Percentiles rank a stretch among this genome's conserved stretches.
Evolutionary conservation across 352 stramenopile species (phyloP).

Genomic region (Pythium rhizo-oryzae): DNA sequence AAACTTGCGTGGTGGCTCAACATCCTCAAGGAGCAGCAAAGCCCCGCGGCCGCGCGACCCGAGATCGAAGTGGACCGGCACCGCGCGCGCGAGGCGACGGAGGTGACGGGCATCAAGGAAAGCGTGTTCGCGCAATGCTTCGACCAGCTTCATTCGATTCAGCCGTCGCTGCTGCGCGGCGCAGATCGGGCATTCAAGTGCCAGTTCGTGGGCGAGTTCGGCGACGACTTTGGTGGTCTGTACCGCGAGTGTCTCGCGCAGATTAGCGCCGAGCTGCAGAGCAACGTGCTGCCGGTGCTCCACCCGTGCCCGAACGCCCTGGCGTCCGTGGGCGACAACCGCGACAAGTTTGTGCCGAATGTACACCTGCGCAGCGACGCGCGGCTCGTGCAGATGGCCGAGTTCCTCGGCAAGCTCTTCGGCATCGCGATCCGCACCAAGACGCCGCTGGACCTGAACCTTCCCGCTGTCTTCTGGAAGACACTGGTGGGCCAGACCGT

Average conservation of each 20-base stretch:
- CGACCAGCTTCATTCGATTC: slow-evolving; percentile 80
- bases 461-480: slow-evolving; percentile 94
- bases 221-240: slow-evolving; percentile 89
- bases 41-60: slow-evolving; percentile 69
- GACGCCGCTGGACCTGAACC: slow-evolving; percentile 91
- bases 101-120: slow-evolving; percentile 59
- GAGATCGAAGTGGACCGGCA: slow-evolving; percentile 88
- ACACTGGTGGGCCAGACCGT: slow-evolving; percentile 83
- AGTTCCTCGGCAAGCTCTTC: slow-evolving; percentile 95
- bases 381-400: slow-evolving; percentile 85
- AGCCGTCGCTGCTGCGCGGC: slow-evolving; percentile 84
- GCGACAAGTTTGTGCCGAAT: slow-evolving; percentile 87
- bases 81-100: slow-evolving; percentile 64
- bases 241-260: slow-evolving; percentile 91
- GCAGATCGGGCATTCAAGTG: slow-evolving; percentile 91
- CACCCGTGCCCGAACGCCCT: slow-evolving; percentile 89
- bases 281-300: slow-evolving; percentile 80
- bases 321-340: slow-evolving; percentile 86
- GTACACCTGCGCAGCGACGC: slow-evolving; percentile 52
- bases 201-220: slow-evolving; percentile 91
- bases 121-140: slow-evolving; percentile 89
- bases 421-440: slow-evolving; percentile 93
- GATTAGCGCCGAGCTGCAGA: slow-evolving; percentile 89
- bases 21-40: slow-evolving; percentile 87
- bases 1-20: slow-evolving; percentile 90